Base-by-base conservation (phyloP, 495 filamentous ascomycete genomes). In the Eremomyces bilateralis region DNA sequence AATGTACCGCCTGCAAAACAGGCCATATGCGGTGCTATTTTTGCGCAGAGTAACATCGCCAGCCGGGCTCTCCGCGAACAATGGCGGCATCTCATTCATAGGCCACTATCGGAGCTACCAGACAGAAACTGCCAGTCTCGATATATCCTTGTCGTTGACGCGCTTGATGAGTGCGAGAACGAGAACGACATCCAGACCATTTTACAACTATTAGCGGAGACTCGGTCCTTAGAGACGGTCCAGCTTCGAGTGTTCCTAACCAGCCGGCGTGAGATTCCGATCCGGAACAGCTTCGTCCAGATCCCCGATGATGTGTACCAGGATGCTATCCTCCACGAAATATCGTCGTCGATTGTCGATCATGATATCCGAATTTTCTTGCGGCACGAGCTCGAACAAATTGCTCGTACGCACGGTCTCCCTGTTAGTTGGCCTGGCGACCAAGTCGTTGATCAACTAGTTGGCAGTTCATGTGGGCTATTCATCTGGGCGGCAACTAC, bases 71-170 rank as follows among this genome's bases (percentile, higher is more conserved):
- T 63, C 8, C 34, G 31, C 12, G 46, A 61, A 1, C 65, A 71
- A 44, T 69, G 62, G 41, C 43, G 61, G 3, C 50, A 60, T 44
- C 56, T 71, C 11, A 43, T 68, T 41, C 38, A 62, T 34, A 18
- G 56, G 19, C 61, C 60, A 12, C 28, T 47, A n/a, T 12, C 15
- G 16, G 34, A 45, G 3, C 20, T 33, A 1, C n/a, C 24, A 6
- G 30, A 17, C 30, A 17, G 19, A 11, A 6, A 32, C 6, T 6
- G 6, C 30, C 30, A 6, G 6, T 32, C 6, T 6, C 6, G 12
- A 32, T 32, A 8, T 32, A 17, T 32, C 37, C n/a, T n/a, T n/a
- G 29, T 48, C 4, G 35, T 48, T 28, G 44, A 48, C 32, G 39
- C n/a, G n/a, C n/a, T n/a, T n/a, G n/a, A n/a, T n/a, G n/a, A n/a